Evolutionary conservation across 768 basidiomycete species (phyloP).

Genomic region (Solioccasus polychromus): DNA sequence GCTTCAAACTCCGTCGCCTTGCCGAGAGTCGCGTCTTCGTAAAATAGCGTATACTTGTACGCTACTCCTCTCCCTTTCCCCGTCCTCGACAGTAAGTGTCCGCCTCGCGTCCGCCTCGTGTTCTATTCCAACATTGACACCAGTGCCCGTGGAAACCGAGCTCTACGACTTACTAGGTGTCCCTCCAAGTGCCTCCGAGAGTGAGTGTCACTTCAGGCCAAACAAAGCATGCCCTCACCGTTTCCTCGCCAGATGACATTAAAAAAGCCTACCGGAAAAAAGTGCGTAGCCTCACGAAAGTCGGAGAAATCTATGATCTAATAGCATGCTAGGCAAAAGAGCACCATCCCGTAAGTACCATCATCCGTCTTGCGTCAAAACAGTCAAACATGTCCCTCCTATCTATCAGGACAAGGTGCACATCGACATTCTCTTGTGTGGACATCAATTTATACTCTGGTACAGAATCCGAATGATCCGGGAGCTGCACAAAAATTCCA

Average conservation of each 20-base stretch:
- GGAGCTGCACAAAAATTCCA: slow-evolving; percentile 82
- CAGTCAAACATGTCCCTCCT: background rate
- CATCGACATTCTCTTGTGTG: background rate
- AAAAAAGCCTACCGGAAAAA: slow-evolving; percentile 94
- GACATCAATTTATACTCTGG: background rate
- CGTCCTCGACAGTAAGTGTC: slow-evolving; percentile 27
- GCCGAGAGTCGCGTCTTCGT: slow-evolving; percentile 28
- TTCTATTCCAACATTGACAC: slow-evolving; percentile 2
- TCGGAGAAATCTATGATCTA: slow-evolving; percentile 6
- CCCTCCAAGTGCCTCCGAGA: slow-evolving; percentile 63
- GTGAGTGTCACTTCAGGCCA: slow-evolving; percentile 38
- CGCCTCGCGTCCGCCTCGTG: background rate
- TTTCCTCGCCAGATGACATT: slow-evolving; percentile 63
- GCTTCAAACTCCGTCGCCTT: slow-evolving; percentile 33
- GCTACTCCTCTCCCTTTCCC: slow-evolving; percentile 3
- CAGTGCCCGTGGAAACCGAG: slow-evolving; percentile 74
- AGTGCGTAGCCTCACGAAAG: slow-evolving; percentile 42
- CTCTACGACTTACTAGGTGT: slow-evolving; percentile 88
- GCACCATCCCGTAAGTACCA: slow-evolving; percentile 73
- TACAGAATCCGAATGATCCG: slow-evolving; percentile 85
- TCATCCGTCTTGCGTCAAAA: background rate
- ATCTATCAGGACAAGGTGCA: slow-evolving; percentile 63
- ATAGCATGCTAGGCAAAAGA: slow-evolving; percentile 66
- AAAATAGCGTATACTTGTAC: slow-evolving; percentile 22
- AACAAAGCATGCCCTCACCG: slow-evolving; percentile 7